Conservation (phyloP, 2,329 filamentous ascomycete species). For the Neurospora crassa region DNA sequence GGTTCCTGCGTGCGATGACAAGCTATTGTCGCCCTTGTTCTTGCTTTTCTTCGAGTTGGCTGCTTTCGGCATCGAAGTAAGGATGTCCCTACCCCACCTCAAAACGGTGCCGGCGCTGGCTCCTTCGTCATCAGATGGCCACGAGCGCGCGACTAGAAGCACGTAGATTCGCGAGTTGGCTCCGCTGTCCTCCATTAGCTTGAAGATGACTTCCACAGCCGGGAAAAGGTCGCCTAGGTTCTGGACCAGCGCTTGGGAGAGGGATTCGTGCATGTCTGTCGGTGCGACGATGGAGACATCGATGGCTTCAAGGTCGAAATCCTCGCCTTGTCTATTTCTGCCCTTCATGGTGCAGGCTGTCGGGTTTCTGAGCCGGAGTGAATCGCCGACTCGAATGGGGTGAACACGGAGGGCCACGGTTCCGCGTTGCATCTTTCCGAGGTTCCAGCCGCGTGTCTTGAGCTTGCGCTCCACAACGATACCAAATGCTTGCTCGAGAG, state of each 20-base stretch:
- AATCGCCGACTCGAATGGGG: slow-evolving; percentile 25
- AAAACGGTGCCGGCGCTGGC: slow-evolving; percentile 9
- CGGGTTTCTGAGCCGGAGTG: slow-evolving; percentile 26
- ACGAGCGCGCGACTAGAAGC: slow-evolving; percentile 45
- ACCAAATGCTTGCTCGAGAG: slow-evolving; percentile 39
- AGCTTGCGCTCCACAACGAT: slow-evolving; percentile 36
- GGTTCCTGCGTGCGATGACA: slow-evolving; percentile 12
- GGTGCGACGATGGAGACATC: slow-evolving; percentile 45
- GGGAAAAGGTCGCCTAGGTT: slow-evolving; percentile 34
- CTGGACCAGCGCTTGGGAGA: slow-evolving; percentile 30
- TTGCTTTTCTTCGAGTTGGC: slow-evolving; percentile 14
- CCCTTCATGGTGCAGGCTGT: neutral
- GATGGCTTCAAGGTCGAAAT: slow-evolving; percentile 33
- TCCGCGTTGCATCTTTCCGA: slow-evolving; percentile 31
- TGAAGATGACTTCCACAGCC: slow-evolving; percentile 33
- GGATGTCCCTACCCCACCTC: slow-evolving; percentile 19
- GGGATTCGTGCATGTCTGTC: slow-evolving; percentile 27
- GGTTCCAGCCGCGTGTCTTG: slow-evolving; percentile 40
- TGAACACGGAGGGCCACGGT: slow-evolving; percentile 35
- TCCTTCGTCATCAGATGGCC: neutral
- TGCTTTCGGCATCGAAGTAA: slow-evolving; percentile 33
- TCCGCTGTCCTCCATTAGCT: slow-evolving; percentile 39
- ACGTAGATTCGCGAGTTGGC: slow-evolving; percentile 43
- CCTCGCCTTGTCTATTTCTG: slow-evolving; percentile 1
- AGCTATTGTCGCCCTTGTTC: neutral